Percentiles rank a stretch among this genome's conserved stretches.
Evolutionary conservation across 345 rosid genomes (phyloP).

Genomic region (Isatis tinctoria): DNA sequence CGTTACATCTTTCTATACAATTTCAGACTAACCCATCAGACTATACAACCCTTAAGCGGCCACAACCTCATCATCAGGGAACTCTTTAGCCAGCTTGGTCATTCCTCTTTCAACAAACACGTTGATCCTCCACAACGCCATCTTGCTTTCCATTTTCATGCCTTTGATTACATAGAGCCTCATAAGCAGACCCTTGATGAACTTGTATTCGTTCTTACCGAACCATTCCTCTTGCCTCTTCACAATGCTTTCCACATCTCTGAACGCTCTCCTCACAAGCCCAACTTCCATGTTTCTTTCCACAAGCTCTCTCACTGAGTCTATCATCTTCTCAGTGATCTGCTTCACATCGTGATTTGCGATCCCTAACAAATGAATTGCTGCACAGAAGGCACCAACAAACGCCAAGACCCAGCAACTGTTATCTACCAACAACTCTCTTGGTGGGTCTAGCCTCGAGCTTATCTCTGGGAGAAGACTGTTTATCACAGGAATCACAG

Average conservation of each 20-base stretch:
- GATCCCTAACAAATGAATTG: neutral
- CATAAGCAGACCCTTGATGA: neutral
- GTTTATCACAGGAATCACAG: neutral
- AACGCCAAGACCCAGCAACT: constrained; percentile 2
- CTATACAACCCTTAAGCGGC: neutral
- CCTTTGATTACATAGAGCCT: neutral
- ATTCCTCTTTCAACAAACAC: neutral
- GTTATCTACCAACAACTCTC: neutral
- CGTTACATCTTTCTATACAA: neutral
- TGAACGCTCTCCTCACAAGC: constrained; percentile 12
- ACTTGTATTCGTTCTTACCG: neutral
- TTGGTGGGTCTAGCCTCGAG: neutral
- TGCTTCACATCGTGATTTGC: neutral
- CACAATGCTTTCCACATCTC: constrained; percentile 2
- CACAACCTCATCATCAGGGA: no score
- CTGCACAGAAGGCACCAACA: constrained; percentile 8
- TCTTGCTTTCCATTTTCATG: constrained; percentile 1
- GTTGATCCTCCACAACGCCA: neutral
- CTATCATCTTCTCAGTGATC: neutral
- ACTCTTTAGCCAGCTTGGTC: neutral
- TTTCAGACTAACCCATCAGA: neutral
- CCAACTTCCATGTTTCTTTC: constrained; percentile 2
- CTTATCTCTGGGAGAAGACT: neutral
- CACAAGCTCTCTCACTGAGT: constrained; percentile 5
- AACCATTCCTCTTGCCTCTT: neutral